Evolutionary conservation across 2,329 filamentous ascomycete species (phyloP), one percentile per base, ranked within the genome.

Genomic region (Penicillium sp.): DNA sequence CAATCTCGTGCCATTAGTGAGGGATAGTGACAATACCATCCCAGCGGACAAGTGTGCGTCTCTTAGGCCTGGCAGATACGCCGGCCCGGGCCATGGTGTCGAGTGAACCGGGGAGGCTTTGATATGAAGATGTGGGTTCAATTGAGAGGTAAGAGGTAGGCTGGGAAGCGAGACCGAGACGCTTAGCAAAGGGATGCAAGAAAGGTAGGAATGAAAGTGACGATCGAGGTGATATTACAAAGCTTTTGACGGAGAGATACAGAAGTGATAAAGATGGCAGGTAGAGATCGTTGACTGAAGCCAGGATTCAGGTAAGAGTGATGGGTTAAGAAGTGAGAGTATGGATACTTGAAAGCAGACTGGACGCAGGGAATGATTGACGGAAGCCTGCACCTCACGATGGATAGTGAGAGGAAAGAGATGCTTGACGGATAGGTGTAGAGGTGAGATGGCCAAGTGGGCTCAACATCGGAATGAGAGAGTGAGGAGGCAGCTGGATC

Each of bases 41-140:
- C 79, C 79, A 81, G 23, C 79, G 78, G 17, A 80, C 77, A 11
- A 81, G 68, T 13, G 65, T 71, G 7, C 79, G 73, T 60, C 72
- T 78, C 26, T 70, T 64, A 1, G 75, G 71, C 29, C 74, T 57
- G 2, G 30, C 26, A 6, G 7, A n/a, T 15, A 8, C 5, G 19
- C 2, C 2, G 9, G 17, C 15, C 21, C 29, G 48, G 45, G 6
- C 15, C 55, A 57, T 57, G 23, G 44, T 41, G 45, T 6, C 2
- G 13, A 41, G 13, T 9, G 11, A 19, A 9, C 7, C 5, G 44
- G 1, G 23, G 2, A 44, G n/a, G n/a, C n/a, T 2, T 17, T 41
- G 5, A 13, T 5, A 30, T 3, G 31, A 3, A 41, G 35, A 41
- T 15, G 35, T 41, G 11, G 35, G 11, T 15, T 41, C 5, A 15